A percentile compares a stretch with the other conserved stretches of the same genome.
Evolutionary conservation across 495 filamentous ascomycete genomes (phyloP).

Genomic region (Podospora comata): DNA sequence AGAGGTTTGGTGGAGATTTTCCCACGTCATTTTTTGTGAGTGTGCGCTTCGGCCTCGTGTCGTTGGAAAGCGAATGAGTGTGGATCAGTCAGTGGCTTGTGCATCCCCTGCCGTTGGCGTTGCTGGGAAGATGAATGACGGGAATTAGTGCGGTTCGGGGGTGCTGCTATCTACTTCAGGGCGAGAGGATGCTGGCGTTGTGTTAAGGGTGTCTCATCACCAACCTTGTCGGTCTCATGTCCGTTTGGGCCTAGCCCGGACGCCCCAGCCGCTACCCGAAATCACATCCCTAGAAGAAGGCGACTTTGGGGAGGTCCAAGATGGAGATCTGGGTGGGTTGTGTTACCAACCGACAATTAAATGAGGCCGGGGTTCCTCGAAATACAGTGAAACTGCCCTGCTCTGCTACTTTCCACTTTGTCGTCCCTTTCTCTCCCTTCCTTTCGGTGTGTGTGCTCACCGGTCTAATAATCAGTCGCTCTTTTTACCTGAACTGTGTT

Average conservation of each 20-base stretch:
- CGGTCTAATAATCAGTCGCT: background rate
- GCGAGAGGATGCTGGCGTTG: background rate
- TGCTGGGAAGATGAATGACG: background rate
- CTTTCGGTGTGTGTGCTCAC: background rate
- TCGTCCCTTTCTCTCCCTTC: background rate
- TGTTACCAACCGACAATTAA: constrained; percentile 14
- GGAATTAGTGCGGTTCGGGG: background rate
- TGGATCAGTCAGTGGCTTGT: constrained; percentile 1
- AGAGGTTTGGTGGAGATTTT: background rate
- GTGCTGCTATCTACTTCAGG: background rate
- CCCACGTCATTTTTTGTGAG: background rate
- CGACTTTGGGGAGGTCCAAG: constrained; percentile 10
- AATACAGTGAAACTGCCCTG: background rate
- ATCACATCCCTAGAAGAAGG: constrained; percentile 20
- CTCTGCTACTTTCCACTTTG: background rate
- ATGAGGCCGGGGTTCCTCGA: constrained; percentile 13
- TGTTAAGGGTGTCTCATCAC: background rate
- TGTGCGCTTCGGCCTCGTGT: background rate
- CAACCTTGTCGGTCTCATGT: constrained; percentile 14
- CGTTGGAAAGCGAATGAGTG: background rate
- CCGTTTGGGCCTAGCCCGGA: constrained; percentile 11
- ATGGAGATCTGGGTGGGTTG: constrained; percentile 5
- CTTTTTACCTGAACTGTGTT: background rate
- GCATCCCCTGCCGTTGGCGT: background rate
- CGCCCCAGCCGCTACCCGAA: constrained; percentile 15